Percentiles rank a stretch among this genome's conserved stretches.
Conservation (phyloP, 345 rosid species). For the Citrus mangshanensis region DNA sequence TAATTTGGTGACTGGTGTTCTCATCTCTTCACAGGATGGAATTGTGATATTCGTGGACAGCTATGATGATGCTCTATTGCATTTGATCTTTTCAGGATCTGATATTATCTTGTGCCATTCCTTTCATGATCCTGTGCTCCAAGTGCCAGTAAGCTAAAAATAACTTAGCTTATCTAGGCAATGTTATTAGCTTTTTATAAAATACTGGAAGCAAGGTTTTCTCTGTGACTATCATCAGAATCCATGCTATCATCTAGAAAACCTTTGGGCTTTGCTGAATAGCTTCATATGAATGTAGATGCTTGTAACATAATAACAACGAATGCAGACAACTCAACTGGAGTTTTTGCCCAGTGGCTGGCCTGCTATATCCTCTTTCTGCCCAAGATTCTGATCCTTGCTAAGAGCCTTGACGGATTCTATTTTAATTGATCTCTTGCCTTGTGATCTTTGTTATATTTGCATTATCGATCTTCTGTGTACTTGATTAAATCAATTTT, state of each 20-base stretch:
- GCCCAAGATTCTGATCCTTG: background rate
- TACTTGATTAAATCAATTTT: background rate
- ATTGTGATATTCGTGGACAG: conserved; percentile 36
- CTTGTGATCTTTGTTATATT: background rate
- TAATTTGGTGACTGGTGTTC: conserved; percentile 2
- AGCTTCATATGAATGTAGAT: background rate
- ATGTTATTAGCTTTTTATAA: background rate
- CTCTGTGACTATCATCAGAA: background rate
- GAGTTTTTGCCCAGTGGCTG: background rate
- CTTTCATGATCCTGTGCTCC: conserved; percentile 54
- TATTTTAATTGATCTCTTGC: background rate
- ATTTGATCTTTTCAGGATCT: conserved; percentile 58
- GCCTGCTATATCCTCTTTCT: background rate
- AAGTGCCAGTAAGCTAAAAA: conserved; percentile 53
- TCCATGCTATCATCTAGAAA: background rate
- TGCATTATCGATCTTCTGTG: background rate
- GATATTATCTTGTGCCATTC: conserved; percentile 58
- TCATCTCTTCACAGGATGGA: conserved; percentile 37
- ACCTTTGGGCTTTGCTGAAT: background rate
- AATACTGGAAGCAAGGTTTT: background rate
- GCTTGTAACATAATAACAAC: background rate
- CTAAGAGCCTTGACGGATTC: background rate
- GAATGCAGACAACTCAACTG: background rate
- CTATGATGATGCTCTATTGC: conserved; percentile 46
- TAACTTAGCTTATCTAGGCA: background rate